Conservation (phyloP, 805 yeast genomes). For the Pichia cabralensis region DNA sequence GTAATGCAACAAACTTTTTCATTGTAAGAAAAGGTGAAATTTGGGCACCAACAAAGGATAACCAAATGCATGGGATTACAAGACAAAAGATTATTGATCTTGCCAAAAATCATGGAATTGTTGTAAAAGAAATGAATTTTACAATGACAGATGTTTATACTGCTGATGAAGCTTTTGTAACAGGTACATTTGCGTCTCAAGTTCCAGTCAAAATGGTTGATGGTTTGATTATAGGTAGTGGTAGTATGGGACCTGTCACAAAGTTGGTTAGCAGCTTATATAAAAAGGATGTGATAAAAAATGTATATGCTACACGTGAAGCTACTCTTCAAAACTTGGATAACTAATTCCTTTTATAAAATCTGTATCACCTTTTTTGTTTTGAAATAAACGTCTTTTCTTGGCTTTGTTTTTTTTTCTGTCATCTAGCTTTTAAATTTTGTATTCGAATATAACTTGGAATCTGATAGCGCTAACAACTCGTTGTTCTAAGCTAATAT, state of each 20-base stretch:
- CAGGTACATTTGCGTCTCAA: conserved; percentile 5
- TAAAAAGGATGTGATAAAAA: conserved; percentile 1
- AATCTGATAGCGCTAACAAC: too few species aligned
- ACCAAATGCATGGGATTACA: conserved; percentile 5
- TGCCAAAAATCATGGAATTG: background rate
- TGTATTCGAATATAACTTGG: too few species aligned
- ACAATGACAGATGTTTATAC: conserved; percentile 1
- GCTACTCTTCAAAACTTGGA: background rate
- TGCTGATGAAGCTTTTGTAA: conserved; percentile 5
- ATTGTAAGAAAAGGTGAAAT: conserved; percentile 2
- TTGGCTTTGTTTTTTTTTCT: too few species aligned
- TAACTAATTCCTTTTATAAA: background rate
- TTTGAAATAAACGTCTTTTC: too few species aligned
- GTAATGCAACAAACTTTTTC: conserved; percentile 5
- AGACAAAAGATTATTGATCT: conserved; percentile 4
- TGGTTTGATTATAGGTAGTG: conserved; percentile 2
- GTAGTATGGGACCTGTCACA: conserved; percentile 1
- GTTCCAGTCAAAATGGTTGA: conserved; percentile 1
- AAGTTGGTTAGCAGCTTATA: background rate
- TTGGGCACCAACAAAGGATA: conserved; percentile 5
- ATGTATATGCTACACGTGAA: background rate
- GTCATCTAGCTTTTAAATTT: too few species aligned
- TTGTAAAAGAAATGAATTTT: conserved; percentile 1
- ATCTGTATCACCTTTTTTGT: too few species aligned
- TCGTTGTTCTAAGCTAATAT: too few species aligned